phyloP scores from a whole-genome alignment of 257 asterid genomes.

The Knoxia roxburghii region DNA sequence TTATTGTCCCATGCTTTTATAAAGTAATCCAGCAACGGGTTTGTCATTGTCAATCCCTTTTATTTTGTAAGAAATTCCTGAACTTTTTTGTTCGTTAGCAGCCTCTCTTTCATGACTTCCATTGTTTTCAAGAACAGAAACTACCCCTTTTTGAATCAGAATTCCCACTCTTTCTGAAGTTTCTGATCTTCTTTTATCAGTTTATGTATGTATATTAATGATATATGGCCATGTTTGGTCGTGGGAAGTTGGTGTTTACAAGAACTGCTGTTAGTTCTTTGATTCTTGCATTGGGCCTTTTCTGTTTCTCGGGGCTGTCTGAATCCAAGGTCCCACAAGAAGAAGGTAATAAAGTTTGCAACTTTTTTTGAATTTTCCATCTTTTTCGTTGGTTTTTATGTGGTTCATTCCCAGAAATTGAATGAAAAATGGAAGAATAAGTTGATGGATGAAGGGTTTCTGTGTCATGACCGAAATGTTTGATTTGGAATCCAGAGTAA shows the following conservation, averaged over 20 bases:
- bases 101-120: too few species aligned
- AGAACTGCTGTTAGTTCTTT: conserved; percentile 5
- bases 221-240: background rate
- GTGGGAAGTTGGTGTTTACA: conserved; percentile 21
- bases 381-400: background rate
- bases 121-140: too few species aligned
- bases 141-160: too few species aligned
- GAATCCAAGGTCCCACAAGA: conserved; percentile 26
- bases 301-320: conserved; percentile 14
- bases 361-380: background rate
- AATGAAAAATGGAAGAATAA: background rate
- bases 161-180: too few species aligned
- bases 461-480: background rate
- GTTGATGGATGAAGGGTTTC: background rate
- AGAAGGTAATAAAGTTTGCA: conserved; percentile 20
- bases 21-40: too few species aligned
- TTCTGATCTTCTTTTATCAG: background rate
- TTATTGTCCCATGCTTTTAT: too few species aligned
- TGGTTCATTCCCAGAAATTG: background rate
- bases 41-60: too few species aligned
- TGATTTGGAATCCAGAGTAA: background rate
- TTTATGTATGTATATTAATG: background rate
- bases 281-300: conserved; percentile 18
- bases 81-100: too few species aligned
- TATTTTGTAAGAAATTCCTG: too few species aligned